phyloP scores from a whole-genome alignment of 2,329 filamentous ascomycete genomes.

The Ceratocystis variospora region DNA sequence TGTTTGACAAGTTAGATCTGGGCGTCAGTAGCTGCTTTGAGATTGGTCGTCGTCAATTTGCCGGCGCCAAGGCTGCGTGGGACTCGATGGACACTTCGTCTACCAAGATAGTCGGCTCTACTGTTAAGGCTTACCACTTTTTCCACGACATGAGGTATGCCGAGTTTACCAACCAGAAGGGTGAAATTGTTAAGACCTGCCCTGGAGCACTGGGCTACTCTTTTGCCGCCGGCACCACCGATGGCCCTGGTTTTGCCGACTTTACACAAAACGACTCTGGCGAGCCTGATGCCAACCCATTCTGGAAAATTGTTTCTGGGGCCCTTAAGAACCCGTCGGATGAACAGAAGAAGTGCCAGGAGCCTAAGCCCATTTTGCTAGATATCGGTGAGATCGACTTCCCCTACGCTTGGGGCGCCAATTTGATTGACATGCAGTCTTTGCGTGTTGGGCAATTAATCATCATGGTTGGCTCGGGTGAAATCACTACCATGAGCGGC shows the following conservation, averaged over 20 bases:
- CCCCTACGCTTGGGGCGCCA: constrained; percentile 77
- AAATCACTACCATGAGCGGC: constrained; percentile 84
- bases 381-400: constrained; percentile 64
- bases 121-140: constrained; percentile 65
- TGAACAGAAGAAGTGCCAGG: constrained; percentile 60
- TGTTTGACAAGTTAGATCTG: constrained; percentile 50
- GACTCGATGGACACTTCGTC: constrained; percentile 33
- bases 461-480: constrained; percentile 73
- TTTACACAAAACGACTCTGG: constrained; percentile 73
- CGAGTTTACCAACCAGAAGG: constrained; percentile 58
- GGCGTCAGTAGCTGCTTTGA: constrained; percentile 65
- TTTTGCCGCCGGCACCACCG: constrained; percentile 80
- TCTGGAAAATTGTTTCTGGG: constrained; percentile 64
- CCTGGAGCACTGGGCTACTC: constrained; percentile 77
- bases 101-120: constrained; percentile 45
- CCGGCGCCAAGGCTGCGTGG: constrained; percentile 36
- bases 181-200: constrained; percentile 58
- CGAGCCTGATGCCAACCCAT: constrained; percentile 52
- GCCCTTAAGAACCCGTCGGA: constrained; percentile 54
- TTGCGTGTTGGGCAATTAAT: constrained; percentile 71
- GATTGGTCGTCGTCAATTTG: constrained; percentile 54
- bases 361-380: constrained; percentile 69
- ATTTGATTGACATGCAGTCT: constrained; percentile 76
- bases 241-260: constrained; percentile 78
- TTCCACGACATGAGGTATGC: constrained; percentile 67